These are phyloP conservation scores for Fusarium humuli DNA, from an alignment of 2,329 filamentous ascomycete species.

Conservation along the genomic window DNA sequence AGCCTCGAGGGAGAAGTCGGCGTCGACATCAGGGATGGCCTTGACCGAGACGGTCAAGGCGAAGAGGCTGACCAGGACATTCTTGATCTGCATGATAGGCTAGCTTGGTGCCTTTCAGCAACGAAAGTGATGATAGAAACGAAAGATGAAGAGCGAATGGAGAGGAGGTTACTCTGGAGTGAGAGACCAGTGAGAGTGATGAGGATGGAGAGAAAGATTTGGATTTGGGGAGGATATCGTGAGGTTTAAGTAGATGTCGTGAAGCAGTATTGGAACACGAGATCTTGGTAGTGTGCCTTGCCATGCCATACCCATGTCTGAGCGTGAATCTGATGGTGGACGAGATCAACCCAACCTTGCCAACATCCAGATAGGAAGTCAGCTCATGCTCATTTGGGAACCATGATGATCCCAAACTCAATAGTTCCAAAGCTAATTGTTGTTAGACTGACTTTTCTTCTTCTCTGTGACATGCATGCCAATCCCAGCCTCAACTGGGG, in stretches of 20 bases:
- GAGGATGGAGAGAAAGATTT: neutral
- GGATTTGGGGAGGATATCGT: conserved; percentile 8
- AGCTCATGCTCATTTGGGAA: conserved; percentile 36
- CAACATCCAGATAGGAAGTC: conserved; percentile 32
- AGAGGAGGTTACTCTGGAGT: conserved; percentile 3
- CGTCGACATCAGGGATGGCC: conserved; percentile 35
- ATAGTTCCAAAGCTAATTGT: conserved; percentile 39
- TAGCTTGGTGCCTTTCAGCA: conserved; percentile 31
- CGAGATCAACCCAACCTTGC: conserved; percentile 9
- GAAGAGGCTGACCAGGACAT: conserved; percentile 35
- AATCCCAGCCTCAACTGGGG: conserved; percentile 38
- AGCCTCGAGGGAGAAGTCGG: conserved; percentile 32
- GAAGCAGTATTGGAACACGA: neutral
- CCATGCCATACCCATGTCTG: neutral
- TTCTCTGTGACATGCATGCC: conserved; percentile 31
- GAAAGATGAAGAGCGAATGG: conserved; percentile 21
- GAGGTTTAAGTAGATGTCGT: conserved; percentile 34
- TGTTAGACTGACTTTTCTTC: neutral
- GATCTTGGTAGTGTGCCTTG: conserved; percentile 10
- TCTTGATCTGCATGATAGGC: conserved; percentile 42
- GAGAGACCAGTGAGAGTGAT: conserved; percentile 34
- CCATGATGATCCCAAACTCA: conserved; percentile 12
- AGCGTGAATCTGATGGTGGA: neutral
- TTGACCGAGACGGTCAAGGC: conserved; percentile 38
- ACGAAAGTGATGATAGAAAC: conserved; percentile 16